Conservation (phyloP, 2,329 filamentous ascomycete species). For the Biscogniauxia sp. region DNA sequence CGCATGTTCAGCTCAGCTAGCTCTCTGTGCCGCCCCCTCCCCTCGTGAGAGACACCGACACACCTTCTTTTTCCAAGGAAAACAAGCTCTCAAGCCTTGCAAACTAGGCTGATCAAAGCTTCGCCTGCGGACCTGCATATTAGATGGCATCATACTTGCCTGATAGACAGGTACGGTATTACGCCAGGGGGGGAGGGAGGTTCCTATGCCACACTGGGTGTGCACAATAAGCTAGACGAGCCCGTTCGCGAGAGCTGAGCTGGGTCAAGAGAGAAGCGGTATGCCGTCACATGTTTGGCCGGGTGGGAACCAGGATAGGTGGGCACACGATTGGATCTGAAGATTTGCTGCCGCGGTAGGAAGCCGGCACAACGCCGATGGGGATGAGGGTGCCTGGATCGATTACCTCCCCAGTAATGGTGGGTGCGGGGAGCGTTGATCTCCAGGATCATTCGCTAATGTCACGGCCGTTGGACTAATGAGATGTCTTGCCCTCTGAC, state of each 20-base stretch:
- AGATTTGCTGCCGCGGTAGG: constrained; percentile 13
- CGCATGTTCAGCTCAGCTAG: background rate
- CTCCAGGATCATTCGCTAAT: constrained; percentile 13
- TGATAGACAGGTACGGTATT: background rate
- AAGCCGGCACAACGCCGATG: background rate
- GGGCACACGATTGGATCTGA: constrained; percentile 16
- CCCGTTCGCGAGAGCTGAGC: background rate
- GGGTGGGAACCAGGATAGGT: constrained; percentile 5
- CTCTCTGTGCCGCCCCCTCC: background rate
- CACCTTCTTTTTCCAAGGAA: background rate
- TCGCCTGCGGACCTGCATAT: background rate
- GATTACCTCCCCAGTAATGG: constrained; percentile 2
- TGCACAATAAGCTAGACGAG: background rate
- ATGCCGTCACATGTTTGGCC: constrained; percentile 17
- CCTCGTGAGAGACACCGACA: background rate
- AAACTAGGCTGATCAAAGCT: background rate
- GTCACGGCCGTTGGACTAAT: constrained; percentile 11
- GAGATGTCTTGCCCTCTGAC: constrained; percentile 7
- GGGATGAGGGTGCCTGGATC: background rate
- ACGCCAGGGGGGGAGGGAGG: background rate
- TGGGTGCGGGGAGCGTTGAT: constrained; percentile 11
- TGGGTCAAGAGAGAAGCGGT: background rate
- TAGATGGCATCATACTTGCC: background rate
- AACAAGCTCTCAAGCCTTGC: background rate
- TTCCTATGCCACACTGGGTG: background rate